These are phyloP conservation scores for Hansenula lynferdii DNA, from an alignment of 1,139 yeast genomes.

Conservation along the genomic window DNA sequence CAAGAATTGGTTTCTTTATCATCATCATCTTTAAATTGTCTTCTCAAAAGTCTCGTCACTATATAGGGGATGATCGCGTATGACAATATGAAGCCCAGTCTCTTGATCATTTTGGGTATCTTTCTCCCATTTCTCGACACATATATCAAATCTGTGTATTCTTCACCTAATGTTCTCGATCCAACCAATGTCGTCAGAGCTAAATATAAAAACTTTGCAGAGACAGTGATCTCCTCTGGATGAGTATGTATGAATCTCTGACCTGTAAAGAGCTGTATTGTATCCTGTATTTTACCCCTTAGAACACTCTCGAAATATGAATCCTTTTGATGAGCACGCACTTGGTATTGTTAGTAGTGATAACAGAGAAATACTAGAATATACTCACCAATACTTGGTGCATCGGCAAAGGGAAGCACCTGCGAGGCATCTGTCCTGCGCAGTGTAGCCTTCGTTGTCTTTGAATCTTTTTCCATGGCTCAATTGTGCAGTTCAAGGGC, in stretches of 20 bases:
- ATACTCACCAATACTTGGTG: constrained; percentile 36
- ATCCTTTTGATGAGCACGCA: constrained; percentile 89
- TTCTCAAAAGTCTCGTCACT: constrained; percentile 27
- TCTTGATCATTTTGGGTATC: constrained; percentile 42
- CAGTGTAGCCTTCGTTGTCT: neutral
- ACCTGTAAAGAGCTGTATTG: constrained; percentile 47
- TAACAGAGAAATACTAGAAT: neutral
- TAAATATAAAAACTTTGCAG: constrained; percentile 57
- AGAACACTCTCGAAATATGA: constrained; percentile 59
- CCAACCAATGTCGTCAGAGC: constrained; percentile 70
- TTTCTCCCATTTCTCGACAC: constrained; percentile 47
- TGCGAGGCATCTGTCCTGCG: neutral
- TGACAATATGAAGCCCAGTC: constrained; percentile 48
- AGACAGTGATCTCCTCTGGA: constrained; percentile 56
- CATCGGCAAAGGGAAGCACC: constrained; percentile 35
- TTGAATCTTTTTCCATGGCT: no score
- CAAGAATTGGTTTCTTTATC: constrained; percentile 22
- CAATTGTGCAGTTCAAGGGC: no score
- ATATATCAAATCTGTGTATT: constrained; percentile 81
- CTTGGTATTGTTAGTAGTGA: constrained; percentile 24
- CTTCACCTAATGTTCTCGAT: constrained; percentile 87
- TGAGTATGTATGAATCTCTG: constrained; percentile 64
- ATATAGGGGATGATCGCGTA: constrained; percentile 57
- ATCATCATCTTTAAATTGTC: constrained; percentile 8
- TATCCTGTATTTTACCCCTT: constrained; percentile 50